Conservation (phyloP, 352 stramenopile genomes). For the Phytophthora cactorum region DNA sequence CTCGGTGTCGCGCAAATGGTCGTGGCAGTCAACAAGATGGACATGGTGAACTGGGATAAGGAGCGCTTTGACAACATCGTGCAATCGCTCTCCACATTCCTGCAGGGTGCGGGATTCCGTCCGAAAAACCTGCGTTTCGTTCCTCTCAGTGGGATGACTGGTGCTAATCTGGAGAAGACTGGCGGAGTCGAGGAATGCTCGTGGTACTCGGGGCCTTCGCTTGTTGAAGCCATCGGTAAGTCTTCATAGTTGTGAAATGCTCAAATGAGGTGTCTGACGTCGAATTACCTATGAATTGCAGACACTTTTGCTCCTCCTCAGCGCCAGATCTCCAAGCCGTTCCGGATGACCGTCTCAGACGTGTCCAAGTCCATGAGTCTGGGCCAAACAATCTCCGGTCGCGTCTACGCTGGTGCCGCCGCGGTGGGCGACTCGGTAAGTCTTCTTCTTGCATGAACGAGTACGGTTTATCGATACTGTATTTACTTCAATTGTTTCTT, state of each 20-base stretch:
- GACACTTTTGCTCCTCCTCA: conserved; percentile 78
- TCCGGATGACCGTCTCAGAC: conserved; percentile 87
- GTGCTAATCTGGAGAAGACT: conserved; percentile 82
- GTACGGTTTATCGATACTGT: neutral
- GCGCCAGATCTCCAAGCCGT: conserved; percentile 82
- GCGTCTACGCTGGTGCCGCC: conserved; percentile 83
- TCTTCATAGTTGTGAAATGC: conserved; percentile 1
- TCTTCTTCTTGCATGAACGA: neutral
- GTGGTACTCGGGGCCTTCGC: conserved; percentile 83
- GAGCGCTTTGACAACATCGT: conserved; percentile 83
- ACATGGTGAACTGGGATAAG: conserved; percentile 88
- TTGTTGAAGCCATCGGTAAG: conserved; percentile 82
- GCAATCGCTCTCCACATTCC: conserved; percentile 73
- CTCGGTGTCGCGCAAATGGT: conserved; percentile 95
- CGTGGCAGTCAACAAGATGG: conserved; percentile 99
- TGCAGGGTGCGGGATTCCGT: conserved; percentile 78
- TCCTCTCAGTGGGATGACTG: conserved; percentile 86
- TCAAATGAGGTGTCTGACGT: neutral
- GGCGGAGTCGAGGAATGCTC: conserved; percentile 50
- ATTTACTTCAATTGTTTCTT: conserved; percentile 1
- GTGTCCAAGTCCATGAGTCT: conserved; percentile 88
- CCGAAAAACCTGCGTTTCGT: conserved; percentile 87
- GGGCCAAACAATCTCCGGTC: conserved; percentile 80
- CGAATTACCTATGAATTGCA: conserved; percentile 19
- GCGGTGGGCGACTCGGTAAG: conserved; percentile 72